These are phyloP conservation scores for Thinopyrum obtusiflorum DNA, from an alignment of 202 grass and related monocot species.

Conservation along the genomic window DNA sequence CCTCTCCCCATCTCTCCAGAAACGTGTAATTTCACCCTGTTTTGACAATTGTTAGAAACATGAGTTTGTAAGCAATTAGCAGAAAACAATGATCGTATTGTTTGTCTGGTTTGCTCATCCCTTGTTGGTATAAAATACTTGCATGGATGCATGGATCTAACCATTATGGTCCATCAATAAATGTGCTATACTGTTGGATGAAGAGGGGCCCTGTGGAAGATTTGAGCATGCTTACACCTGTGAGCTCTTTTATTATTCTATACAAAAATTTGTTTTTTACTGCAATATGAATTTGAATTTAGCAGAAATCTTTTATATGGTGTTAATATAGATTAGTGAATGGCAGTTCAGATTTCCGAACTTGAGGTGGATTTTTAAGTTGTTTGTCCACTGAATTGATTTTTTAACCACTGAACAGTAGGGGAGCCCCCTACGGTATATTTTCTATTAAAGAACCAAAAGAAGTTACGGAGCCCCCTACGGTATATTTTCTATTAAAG, in stretches of 20 bases:
- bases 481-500: too few species aligned
- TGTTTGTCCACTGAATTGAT: not conserved
- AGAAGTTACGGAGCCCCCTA: too few species aligned
- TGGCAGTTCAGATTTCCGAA: not conserved
- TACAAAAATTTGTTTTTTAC: not conserved
- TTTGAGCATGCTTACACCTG: not conserved
- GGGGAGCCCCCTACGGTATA: too few species aligned
- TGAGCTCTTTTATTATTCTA: not conserved
- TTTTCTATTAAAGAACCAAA: too few species aligned
- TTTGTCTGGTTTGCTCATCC: not conserved
- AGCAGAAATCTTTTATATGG: not conserved
- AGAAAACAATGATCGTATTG: not conserved
- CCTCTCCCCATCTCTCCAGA: not conserved
- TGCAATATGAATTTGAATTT: not conserved
- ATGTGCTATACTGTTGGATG: not conserved
- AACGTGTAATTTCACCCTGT: not conserved
- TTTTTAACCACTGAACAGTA: too few species aligned
- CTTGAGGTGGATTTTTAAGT: not conserved
- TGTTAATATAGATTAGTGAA: slow-evolving; percentile 2
- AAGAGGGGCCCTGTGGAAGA: not conserved
- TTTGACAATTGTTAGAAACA: not conserved
- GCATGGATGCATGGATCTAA: not conserved
- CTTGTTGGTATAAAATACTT: not conserved
- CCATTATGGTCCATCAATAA: not conserved
- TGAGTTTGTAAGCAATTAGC: not conserved